Evolutionary conservation across 192 early-diverging fungal genomes (phyloP).

Genomic region (Linnemannia schmuckeri): DNA sequence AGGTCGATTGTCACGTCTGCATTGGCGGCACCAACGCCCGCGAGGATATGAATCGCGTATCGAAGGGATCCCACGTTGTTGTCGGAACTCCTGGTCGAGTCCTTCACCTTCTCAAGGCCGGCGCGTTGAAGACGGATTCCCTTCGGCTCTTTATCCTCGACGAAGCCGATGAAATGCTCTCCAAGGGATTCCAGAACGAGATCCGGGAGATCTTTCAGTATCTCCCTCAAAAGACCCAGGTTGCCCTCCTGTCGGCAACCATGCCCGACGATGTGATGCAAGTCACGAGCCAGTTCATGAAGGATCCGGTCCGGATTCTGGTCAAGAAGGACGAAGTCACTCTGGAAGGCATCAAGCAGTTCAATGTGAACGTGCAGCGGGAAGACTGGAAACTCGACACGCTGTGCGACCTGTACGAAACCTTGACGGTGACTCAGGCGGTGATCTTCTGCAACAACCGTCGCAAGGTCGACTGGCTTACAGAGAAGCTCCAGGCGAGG

Average conservation of each 20-base stretch:
- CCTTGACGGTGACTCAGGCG: slow-evolving; percentile 95
- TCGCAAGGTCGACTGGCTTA: slow-evolving; percentile 98
- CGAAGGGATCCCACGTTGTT: slow-evolving; percentile 88
- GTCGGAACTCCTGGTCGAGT: slow-evolving; percentile 98
- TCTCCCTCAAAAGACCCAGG: slow-evolving; percentile 86
- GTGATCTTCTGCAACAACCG: slow-evolving; percentile 99
- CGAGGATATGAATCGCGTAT: slow-evolving; percentile 86
- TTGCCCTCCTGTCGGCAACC: slow-evolving; percentile 94
- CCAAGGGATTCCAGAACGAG: slow-evolving; percentile 95
- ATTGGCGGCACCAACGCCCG: slow-evolving; percentile 94
- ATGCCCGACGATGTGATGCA: slow-evolving; percentile 94
- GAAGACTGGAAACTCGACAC: slow-evolving; percentile 99
- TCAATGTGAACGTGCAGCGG: slow-evolving; percentile 96
- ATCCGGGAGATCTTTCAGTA: slow-evolving; percentile 94
- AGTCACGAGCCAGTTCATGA: slow-evolving; percentile 94
- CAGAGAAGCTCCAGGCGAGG: slow-evolving; percentile 87
- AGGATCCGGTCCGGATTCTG: slow-evolving; percentile 95
- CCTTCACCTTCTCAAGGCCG: slow-evolving; percentile 94
- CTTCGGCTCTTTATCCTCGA: slow-evolving; percentile 98
- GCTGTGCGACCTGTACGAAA: slow-evolving; percentile 96
- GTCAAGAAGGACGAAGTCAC: slow-evolving; percentile 96
- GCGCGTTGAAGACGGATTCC: slow-evolving; percentile 78
- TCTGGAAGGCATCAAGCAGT: slow-evolving; percentile 92
- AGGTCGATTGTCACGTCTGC: slow-evolving; percentile 91
- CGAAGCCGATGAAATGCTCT: slow-evolving; percentile 98